Evolutionary conservation across 805 yeast species (phyloP).

Genomic region (Cyberlindnera subsufficiens): DNA sequence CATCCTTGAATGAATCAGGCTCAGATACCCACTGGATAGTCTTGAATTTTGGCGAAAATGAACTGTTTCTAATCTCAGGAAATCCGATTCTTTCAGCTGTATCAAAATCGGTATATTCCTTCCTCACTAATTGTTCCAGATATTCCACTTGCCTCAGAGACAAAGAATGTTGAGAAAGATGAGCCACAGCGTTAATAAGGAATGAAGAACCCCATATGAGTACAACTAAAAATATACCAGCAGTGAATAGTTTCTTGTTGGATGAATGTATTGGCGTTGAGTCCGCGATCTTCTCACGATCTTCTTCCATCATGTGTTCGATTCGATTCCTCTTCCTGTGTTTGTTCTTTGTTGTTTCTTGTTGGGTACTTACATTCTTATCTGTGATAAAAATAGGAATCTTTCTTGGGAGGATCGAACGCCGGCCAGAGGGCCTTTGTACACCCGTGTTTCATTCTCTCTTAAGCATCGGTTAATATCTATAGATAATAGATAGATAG

Average conservation of each 20-base stretch:
- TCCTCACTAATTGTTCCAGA: slow-evolving; percentile 6
- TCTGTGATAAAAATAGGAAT: too few species aligned
- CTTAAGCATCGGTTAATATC: too few species aligned
- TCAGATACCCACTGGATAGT: slow-evolving; percentile 65
- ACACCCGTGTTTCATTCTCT: too few species aligned
- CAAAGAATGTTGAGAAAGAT: slow-evolving; percentile 4
- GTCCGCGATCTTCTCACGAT: not conserved
- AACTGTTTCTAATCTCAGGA: slow-evolving; percentile 44
- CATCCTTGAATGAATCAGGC: slow-evolving; percentile 43
- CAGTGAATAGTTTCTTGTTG: not conserved
- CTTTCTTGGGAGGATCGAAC: too few species aligned
- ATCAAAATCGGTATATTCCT: not conserved
- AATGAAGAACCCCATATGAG: slow-evolving; percentile 10
- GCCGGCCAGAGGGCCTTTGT: too few species aligned
- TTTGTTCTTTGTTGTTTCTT: too few species aligned
- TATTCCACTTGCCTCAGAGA: slow-evolving; percentile 3
- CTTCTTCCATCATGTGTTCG: not conserved
- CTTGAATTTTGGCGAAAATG: slow-evolving; percentile 46
- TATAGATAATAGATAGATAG: too few species aligned
- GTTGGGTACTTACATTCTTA: too few species aligned
- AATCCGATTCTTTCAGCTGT: slow-evolving; percentile 23
- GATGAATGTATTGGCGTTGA: too few species aligned
- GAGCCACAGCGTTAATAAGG: slow-evolving; percentile 4
- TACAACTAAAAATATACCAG: not conserved
- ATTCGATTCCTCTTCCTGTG: too few species aligned